phyloP scores from a whole-genome alignment of 352 stramenopile genomes.

The Phytophthora constricta region DNA sequence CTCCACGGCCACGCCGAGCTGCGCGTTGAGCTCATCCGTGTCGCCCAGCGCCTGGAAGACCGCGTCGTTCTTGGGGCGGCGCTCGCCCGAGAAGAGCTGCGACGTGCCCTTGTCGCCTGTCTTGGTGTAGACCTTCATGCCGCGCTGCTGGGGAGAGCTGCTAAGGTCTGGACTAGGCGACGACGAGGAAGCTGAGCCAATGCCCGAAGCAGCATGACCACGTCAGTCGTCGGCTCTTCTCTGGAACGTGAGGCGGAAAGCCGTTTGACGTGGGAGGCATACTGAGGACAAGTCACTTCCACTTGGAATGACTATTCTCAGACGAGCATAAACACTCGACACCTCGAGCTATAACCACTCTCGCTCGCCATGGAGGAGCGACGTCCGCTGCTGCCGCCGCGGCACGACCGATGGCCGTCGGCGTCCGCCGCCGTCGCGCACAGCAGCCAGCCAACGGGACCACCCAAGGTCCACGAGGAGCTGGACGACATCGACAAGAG shows the following conservation, averaged over 20 bases:
- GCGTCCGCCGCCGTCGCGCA: conserved; percentile 13
- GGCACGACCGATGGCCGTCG: conserved; percentile 9
- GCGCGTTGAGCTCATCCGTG: conserved; percentile 92
- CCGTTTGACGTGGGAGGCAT: no score
- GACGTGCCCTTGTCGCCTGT: conserved; percentile 93
- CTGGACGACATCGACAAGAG: conserved; percentile 43
- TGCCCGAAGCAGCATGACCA: no score
- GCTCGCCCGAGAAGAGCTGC: conserved; percentile 91
- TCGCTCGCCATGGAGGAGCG: conserved; percentile 26
- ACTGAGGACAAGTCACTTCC: no score
- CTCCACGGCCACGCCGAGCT: conserved; percentile 73
- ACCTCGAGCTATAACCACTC: conserved; percentile 9
- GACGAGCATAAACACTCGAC: conserved; percentile 13
- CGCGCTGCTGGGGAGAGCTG: no score
- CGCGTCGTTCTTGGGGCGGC: conserved; percentile 82
- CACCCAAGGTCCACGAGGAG: conserved; percentile 13
- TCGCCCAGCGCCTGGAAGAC: conserved; percentile 92
- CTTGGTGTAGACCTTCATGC: conserved; percentile 93
- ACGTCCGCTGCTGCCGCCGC: conserved; percentile 29
- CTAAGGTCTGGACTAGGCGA: no score
- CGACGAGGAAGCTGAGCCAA: no score
- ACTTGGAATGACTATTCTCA: no score
- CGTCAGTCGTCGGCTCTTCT: no score
- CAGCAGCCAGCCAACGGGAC: neutral
- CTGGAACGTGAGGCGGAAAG: no score